Evolutionary conservation across 768 basidiomycete genomes (phyloP).

Genomic region (Suillus ampliporus): DNA sequence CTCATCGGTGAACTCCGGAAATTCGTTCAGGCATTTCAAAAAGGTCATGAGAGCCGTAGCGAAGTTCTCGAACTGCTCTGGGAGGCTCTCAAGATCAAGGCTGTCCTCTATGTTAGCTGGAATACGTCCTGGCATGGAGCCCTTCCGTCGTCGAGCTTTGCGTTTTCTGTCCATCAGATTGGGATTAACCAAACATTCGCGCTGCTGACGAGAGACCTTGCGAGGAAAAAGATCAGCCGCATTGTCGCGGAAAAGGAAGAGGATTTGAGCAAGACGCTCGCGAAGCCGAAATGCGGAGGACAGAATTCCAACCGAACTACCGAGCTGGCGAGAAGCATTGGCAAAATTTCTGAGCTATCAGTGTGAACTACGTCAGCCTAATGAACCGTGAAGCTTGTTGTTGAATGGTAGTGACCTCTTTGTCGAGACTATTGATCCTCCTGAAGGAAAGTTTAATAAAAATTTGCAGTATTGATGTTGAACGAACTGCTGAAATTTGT

Average conservation of each 20-base stretch:
- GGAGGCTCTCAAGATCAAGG: constrained; percentile 69
- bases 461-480: constrained; percentile 5
- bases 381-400: not conserved
- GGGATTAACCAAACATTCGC: constrained; percentile 42
- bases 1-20: constrained; percentile 80
- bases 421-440: constrained; percentile 65
- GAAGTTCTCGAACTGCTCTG: constrained; percentile 63
- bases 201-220: constrained; percentile 54
- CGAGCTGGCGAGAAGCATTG: constrained; percentile 76
- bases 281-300: constrained; percentile 77
- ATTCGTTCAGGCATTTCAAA: constrained; percentile 73
- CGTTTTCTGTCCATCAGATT: constrained; percentile 29
- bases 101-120: constrained; percentile 29
- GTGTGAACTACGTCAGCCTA: not conserved
- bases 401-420: constrained; percentile 48
- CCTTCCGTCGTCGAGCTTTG: constrained; percentile 25
- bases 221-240: constrained; percentile 78
- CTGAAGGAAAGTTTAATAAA: constrained; percentile 37
- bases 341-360: constrained; percentile 75
- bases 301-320: constrained; percentile 77
- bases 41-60: constrained; percentile 74
- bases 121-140: constrained; percentile 26
- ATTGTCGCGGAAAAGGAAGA: constrained; percentile 76
- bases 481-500: constrained; percentile 63
- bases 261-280: constrained; percentile 67